These are phyloP conservation scores for Phaffia australis DNA, from an alignment of 768 basidiomycete genomes.

Conservation along the genomic window DNA sequence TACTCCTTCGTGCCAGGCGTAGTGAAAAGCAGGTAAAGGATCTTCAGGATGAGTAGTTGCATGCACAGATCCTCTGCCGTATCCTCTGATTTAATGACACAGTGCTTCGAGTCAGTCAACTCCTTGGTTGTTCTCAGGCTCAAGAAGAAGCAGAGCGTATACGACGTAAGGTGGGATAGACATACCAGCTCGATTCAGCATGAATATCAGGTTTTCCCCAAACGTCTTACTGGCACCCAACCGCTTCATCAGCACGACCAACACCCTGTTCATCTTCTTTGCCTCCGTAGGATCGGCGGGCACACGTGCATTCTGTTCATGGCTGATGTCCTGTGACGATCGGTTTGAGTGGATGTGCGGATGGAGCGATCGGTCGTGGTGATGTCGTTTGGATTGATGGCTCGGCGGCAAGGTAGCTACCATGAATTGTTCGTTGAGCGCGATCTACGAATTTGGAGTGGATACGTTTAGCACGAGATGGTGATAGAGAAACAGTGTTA, in stretches of 20 bases:
- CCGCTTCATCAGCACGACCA: constrained; percentile 72
- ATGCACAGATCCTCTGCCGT: constrained; percentile 86
- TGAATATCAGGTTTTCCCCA: constrained; percentile 97
- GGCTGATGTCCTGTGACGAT: not conserved
- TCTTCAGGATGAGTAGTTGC: constrained; percentile 85
- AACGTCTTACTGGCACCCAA: constrained; percentile 84
- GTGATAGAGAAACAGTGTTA: too few relatives aligned
- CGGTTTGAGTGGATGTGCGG: not conserved
- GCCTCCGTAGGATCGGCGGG: constrained; percentile 39
- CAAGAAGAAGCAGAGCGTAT: not conserved
- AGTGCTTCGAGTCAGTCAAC: not conserved
- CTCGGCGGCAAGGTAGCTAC: constrained; percentile 51
- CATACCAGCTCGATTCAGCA: constrained; percentile 89
- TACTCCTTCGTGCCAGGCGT: constrained; percentile 86
- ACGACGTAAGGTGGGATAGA: constrained; percentile 19
- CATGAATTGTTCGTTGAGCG: constrained; percentile 98
- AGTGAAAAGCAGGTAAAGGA: constrained; percentile 88
- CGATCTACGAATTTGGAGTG: constrained; percentile 47
- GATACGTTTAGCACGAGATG: not conserved
- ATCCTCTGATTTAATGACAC: constrained; percentile 46
- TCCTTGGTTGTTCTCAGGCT: not conserved
- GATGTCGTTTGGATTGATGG: not conserved
- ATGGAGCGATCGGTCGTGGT: constrained; percentile 1
- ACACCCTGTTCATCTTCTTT: constrained; percentile 55
- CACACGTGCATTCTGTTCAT: constrained; percentile 30